A percentile compares a stretch with the other conserved stretches of the same genome.
Evolutionary conservation across 1,284 basidiomycete species (phyloP).

Genomic region (Schizophyllum commune): DNA sequence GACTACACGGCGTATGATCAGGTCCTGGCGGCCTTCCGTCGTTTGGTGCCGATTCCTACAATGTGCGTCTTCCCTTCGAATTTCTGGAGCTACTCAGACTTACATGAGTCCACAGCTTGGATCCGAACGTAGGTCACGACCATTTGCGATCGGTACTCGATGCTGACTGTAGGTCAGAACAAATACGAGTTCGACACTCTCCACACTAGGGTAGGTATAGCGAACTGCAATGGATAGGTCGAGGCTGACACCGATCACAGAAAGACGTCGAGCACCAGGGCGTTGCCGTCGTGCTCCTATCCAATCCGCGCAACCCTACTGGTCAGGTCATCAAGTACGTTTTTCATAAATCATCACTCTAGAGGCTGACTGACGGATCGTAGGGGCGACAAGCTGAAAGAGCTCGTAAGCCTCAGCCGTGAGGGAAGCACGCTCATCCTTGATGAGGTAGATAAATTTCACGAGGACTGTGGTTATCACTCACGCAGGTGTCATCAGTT

Average conservation of each 20-base stretch:
- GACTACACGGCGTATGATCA: constrained; percentile 87
- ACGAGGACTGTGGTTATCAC: neutral
- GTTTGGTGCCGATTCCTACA: constrained; percentile 85
- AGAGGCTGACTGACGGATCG: neutral
- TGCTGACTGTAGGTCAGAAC: constrained; percentile 17
- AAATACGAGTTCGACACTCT: constrained; percentile 61
- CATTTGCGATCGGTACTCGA: too few relatives aligned
- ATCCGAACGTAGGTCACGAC: constrained; percentile 40
- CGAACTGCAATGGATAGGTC: neutral
- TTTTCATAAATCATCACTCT: neutral
- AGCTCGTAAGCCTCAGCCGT: constrained; percentile 67
- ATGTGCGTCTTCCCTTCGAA: constrained; percentile 42
- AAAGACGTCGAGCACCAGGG: constrained; percentile 76
- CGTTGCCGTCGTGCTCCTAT: constrained; percentile 80
- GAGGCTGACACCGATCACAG: constrained; percentile 24
- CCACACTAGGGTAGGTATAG: constrained; percentile 46
- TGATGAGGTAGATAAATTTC: constrained; percentile 60
- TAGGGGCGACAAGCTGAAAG: constrained; percentile 74
- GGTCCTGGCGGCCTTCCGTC: constrained; percentile 81
- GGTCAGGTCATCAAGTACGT: constrained; percentile 59
- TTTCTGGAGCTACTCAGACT: constrained; percentile 2
- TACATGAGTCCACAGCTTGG: constrained; percentile 34
- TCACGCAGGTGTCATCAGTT: too few relatives aligned
- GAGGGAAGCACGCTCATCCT: constrained; percentile 78
- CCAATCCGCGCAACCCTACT: constrained; percentile 90